Percentiles rank a stretch among this genome's conserved stretches.
phyloP scores from a whole-genome alignment of 257 asterid genomes.

The Fraxinus cuspidata region DNA sequence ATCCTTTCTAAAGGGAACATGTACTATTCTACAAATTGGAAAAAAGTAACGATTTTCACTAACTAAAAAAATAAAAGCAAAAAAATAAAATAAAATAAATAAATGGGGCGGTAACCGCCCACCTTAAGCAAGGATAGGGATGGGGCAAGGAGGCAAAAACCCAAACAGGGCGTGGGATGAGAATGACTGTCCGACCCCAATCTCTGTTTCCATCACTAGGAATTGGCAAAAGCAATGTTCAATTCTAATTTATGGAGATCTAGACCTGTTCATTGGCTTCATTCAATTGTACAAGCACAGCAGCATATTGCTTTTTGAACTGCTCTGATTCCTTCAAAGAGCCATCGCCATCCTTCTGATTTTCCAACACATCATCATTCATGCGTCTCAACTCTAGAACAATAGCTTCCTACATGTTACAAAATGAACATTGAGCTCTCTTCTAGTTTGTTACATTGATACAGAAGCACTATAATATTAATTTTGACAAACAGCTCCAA shows the following conservation, averaged over 20 bases:
- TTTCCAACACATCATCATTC: slow-evolving; percentile 72
- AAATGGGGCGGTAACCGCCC: no score
- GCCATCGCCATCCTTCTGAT: slow-evolving; percentile 44
- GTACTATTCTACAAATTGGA: no score
- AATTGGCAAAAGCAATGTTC: background rate
- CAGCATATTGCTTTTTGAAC: slow-evolving; percentile 85
- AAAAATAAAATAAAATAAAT: no score
- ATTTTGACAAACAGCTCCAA: slow-evolving; percentile 15
- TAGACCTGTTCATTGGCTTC: slow-evolving; percentile 81
- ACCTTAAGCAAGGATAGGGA: no score
- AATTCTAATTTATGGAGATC: slow-evolving; percentile 21
- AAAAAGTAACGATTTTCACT: no score
- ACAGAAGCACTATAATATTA: no score
- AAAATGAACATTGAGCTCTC: slow-evolving; percentile 33
- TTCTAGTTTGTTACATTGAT: background rate
- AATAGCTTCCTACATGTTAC: slow-evolving; percentile 69
- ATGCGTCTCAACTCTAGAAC: slow-evolving; percentile 74
- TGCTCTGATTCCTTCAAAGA: slow-evolving; percentile 72
- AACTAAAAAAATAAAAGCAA: no score
- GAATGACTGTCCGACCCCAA: no score
- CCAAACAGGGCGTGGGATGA: no score
- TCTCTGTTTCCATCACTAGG: no score
- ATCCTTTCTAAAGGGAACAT: no score
- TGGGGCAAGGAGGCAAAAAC: no score
- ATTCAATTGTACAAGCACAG: slow-evolving; percentile 61